Evolutionary conservation across 2,329 filamentous ascomycete species (phyloP).

Genomic region (Dothideomycetes sp.): DNA sequence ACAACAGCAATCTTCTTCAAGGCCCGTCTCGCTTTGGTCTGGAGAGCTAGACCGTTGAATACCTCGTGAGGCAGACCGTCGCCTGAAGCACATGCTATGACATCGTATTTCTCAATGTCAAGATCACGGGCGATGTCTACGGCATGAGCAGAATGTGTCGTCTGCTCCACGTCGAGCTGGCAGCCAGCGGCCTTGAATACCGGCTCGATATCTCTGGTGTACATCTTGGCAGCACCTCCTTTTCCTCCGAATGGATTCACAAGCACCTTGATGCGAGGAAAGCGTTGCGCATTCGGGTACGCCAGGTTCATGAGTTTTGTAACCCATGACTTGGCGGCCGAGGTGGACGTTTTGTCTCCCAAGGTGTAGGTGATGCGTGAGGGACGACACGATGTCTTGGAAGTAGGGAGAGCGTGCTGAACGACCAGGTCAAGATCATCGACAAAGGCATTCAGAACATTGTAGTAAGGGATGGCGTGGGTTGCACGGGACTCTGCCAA

Average conservation of each 20-base stretch:
- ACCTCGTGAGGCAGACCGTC: constrained; percentile 89
- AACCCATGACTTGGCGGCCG: constrained; percentile 50
- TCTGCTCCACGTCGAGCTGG: constrained; percentile 60
- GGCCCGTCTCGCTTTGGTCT: constrained; percentile 62
- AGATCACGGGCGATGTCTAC: constrained; percentile 63
- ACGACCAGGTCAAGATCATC: constrained; percentile 52
- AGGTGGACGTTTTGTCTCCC: constrained; percentile 35
- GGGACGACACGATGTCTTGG: constrained; percentile 44
- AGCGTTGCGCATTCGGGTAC: constrained; percentile 56
- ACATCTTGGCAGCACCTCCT: constrained; percentile 62
- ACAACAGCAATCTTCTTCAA: constrained; percentile 68
- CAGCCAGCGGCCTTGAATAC: constrained; percentile 75
- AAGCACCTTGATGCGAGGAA: constrained; percentile 74
- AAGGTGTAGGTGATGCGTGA: constrained; percentile 52
- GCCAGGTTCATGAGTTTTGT: constrained; percentile 54
- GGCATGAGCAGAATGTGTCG: constrained; percentile 65
- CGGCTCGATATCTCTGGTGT: constrained; percentile 64
- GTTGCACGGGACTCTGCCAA: constrained; percentile 32
- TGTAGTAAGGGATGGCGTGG: constrained; percentile 62
- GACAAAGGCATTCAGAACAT: constrained; percentile 72
- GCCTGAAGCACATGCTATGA: constrained; percentile 79
- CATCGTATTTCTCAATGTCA: constrained; percentile 72
- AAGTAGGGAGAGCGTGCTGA: constrained; percentile 54
- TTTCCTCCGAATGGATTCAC: constrained; percentile 88
- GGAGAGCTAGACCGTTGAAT: constrained; percentile 80